Evolutionary conservation across 129 eudicot species (phyloP), one percentile per base, ranked within the genome.

Genomic region (Deinandra increscens): DNA sequence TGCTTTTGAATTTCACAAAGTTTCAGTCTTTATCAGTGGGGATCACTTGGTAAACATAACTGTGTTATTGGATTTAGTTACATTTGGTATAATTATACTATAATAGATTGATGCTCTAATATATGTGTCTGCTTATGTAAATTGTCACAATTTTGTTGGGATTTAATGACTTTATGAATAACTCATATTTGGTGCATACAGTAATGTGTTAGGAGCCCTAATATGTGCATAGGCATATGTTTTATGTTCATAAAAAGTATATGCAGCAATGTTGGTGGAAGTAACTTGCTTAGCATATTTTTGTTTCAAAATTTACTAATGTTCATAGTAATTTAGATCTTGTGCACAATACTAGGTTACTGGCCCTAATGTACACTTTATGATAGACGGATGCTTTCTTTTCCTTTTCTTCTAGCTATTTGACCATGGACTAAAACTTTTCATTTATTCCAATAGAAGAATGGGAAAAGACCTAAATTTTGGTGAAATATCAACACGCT

Each of bases 171-270:
- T 5, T 29, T 29, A 39, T 22, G 19, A 12, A 13, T 13, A 4
- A 58, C 19, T 58, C 64, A 0, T 11, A 58, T 54, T n/a, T 54
- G 60, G 34, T 54, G n/a, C 60, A 9, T 55, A 58, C 64, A 58
- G 38, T 58, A 9, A 5, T 58, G 17, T 26, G 13, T 6, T 29
- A 58, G 5, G 29, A 17, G 18, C 18, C 38, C 19, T 58, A 23
- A 9, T 55, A 22, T 23, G 26, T 55, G 62, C n/a, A 29, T 58
- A 14, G 4, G 5, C 43, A 31, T 1, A 14, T 23, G 5, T 41
- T 3, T 53, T 53, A 53, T 53, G 60, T 20, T 19, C 13, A 53
- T 53, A 20, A 20, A 22, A 50, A 20, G 70, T 42, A 64, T 20
- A 42, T 22, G 51, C 49, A 15, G 31, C 31, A 26, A 3, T 15